Conservation (phyloP, 2,329 filamentous ascomycete species). For the Ceratocystis papillata region DNA sequence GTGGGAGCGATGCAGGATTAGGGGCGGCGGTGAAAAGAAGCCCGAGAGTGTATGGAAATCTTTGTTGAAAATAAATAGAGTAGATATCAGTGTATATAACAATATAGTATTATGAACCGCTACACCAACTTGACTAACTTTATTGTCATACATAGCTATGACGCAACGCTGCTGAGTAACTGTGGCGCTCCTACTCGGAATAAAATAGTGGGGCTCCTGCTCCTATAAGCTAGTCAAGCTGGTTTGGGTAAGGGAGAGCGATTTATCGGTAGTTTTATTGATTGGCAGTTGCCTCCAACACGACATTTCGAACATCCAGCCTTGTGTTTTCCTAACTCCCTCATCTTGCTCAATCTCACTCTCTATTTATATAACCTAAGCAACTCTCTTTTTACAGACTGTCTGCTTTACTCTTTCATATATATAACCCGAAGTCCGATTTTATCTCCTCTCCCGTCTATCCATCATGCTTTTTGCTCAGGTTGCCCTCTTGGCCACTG, state of each 20-base stretch:
- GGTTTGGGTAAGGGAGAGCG: neutral
- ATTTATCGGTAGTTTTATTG: neutral
- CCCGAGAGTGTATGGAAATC: neutral
- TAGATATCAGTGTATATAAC: too few species aligned
- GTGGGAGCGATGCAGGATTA: slow-evolving; percentile 55
- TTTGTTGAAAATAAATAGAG: neutral
- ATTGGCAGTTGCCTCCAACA: neutral
- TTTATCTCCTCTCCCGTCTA: neutral
- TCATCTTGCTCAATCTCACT: neutral
- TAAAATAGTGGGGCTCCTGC: too few species aligned
- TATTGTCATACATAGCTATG: neutral
- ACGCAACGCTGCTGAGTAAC: neutral
- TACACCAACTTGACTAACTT: too few species aligned
- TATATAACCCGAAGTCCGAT: neutral
- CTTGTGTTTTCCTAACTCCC: slow-evolving; percentile 19
- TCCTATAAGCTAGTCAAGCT: too few species aligned
- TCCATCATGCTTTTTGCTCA: slow-evolving; percentile 43
- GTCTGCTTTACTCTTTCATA: neutral
- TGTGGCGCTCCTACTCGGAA: neutral
- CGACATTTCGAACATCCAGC: slow-evolving; percentile 9
- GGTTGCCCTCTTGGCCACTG: slow-evolving; percentile 43
- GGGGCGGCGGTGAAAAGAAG: slow-evolving; percentile 27
- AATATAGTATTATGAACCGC: too few species aligned
- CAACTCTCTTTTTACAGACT: neutral
- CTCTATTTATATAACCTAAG: neutral